phyloP scores from a whole-genome alignment of 2,329 filamentous ascomycete genomes.

The Beauveria asiatica region DNA sequence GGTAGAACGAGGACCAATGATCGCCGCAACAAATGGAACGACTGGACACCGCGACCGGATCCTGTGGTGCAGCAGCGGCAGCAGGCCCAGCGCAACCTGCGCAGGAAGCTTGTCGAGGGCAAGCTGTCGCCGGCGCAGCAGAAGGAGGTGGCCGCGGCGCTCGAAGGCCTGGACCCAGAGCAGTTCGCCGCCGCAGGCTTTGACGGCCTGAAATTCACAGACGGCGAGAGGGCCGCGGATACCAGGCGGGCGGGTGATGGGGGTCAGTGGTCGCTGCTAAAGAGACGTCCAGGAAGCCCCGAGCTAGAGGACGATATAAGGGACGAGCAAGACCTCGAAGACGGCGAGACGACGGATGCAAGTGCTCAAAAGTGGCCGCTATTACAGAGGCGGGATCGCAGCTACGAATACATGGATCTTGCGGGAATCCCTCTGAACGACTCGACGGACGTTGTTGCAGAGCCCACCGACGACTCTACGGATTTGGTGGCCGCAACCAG shows the following conservation, averaged over 20 bases:
- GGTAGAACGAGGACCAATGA: background rate
- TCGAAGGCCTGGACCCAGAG: background rate
- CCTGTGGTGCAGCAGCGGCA: background rate
- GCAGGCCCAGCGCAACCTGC: background rate
- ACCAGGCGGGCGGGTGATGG: background rate
- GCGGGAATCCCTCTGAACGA: background rate
- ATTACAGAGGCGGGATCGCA: background rate
- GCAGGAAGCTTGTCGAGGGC: background rate
- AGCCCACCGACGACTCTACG: background rate
- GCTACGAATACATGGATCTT: background rate
- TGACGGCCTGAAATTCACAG: background rate
- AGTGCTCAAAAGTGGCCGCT: constrained; percentile 5
- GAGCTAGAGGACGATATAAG: background rate
- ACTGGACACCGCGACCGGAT: background rate
- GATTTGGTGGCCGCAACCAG: background rate
- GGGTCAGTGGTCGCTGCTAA: background rate
- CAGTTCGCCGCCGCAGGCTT: background rate
- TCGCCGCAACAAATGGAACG: background rate
- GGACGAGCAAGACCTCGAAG: background rate
- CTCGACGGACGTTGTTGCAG: background rate
- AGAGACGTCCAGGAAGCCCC: background rate
- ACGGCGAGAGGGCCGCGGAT: background rate
- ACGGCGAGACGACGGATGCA: too few species aligned
- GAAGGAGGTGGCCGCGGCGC: background rate
- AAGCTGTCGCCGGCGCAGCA: background rate